phyloP scores from a whole-genome alignment of 2,329 filamentous ascomycete species.

The Zasmidium angulare region DNA sequence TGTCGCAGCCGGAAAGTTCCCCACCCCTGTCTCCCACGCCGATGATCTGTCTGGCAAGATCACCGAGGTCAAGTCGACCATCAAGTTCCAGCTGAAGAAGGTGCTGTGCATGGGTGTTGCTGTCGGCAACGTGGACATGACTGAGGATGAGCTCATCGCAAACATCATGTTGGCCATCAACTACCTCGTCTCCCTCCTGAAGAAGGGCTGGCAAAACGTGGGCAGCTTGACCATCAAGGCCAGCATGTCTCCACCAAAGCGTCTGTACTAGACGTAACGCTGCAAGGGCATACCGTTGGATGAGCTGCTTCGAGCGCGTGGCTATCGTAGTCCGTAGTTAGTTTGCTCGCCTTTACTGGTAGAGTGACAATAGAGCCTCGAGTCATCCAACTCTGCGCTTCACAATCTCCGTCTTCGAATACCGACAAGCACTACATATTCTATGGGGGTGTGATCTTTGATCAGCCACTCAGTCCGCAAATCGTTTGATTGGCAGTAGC shows the following conservation, averaged over 20 bases:
- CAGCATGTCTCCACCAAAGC: conserved; percentile 98
- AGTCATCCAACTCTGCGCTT: conserved; percentile 21
- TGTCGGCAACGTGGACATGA: conserved; percentile 98
- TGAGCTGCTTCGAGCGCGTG: conserved; percentile 28
- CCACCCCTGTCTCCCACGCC: conserved; percentile 93
- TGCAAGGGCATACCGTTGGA: conserved; percentile 15
- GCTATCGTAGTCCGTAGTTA: conserved; percentile 21
- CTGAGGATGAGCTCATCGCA: conserved; percentile 87
- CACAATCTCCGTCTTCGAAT: not conserved
- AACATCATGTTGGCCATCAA: conserved; percentile 99
- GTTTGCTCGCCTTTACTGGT: conserved; percentile 34
- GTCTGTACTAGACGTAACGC: conserved; percentile 74
- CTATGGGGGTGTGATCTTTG: too few relatives aligned
- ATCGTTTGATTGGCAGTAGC: too few relatives aligned
- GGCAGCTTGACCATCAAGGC: conserved; percentile 99
- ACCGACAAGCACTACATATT: too few relatives aligned
- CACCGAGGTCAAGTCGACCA: conserved; percentile 99
- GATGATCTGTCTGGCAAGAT: conserved; percentile 94
- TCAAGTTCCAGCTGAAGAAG: conserved; percentile 99
- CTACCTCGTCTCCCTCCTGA: conserved; percentile 98
- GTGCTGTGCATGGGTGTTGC: conserved; percentile 99
- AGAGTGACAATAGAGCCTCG: conserved; percentile 32
- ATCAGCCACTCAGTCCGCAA: too few relatives aligned
- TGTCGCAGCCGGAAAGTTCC: conserved; percentile 91
- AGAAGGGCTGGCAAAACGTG: conserved; percentile 99